These are phyloP conservation scores for Davidsoniella virescens DNA, from an alignment of 2,329 filamentous ascomycete genomes.

Conservation along the genomic window DNA sequence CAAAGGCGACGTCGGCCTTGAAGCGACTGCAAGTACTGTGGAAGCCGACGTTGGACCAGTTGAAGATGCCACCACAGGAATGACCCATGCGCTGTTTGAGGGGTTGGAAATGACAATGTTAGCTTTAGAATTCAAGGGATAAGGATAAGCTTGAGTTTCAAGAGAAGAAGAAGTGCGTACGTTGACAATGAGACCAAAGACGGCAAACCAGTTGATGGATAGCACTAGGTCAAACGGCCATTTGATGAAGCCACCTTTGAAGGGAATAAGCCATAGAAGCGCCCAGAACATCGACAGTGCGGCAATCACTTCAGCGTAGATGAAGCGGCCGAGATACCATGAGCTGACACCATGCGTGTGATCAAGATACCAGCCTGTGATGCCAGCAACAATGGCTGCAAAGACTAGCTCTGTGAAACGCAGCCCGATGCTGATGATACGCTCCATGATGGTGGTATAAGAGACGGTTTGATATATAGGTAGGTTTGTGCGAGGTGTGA, in stretches of 20 bases:
- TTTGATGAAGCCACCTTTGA: conserved; percentile 46
- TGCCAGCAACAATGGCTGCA: conserved; percentile 53
- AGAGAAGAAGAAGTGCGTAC: conserved; percentile 23
- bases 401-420: conserved; percentile 43
- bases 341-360: conserved; percentile 26
- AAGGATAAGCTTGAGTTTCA: background rate
- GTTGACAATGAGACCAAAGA: conserved; percentile 50
- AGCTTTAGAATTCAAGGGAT: too few relatives aligned
- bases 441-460: conserved; percentile 24
- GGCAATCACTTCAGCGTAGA: conserved; percentile 60
- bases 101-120: background rate
- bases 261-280: conserved; percentile 58
- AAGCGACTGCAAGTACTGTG: conserved; percentile 42
- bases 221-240: conserved; percentile 58
- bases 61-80: conserved; percentile 39
- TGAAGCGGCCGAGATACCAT: conserved; percentile 46
- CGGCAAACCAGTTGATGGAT: conserved; percentile 52
- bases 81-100: conserved; percentile 25
- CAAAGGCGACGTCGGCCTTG: conserved; percentile 56
- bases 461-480: background rate
- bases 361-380: conserved; percentile 51
- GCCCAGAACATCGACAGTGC: conserved; percentile 51
- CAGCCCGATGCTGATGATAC: conserved; percentile 24
- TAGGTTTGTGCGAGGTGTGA: background rate
- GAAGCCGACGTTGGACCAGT: conserved; percentile 41